A percentile compares a stretch with the other conserved stretches of the same genome.
These are phyloP conservation scores for Poa pratensis DNA, from an alignment of 176 grass and related monocot species.

Conservation along the genomic window DNA sequence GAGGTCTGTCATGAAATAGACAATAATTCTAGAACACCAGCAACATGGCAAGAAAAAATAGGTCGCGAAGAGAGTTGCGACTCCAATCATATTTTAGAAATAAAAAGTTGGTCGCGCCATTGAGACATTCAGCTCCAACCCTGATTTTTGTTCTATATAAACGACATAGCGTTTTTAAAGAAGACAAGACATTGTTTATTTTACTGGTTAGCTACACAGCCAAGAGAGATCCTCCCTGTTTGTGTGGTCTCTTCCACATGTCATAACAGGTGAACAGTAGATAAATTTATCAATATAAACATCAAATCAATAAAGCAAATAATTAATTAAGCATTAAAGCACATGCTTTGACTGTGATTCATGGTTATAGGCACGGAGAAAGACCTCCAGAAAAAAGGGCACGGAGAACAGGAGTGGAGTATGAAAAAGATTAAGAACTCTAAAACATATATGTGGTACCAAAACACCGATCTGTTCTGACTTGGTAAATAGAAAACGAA, in stretches of 20 bases:
- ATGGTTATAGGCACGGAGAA: background rate
- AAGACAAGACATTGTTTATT: background rate
- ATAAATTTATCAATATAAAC: background rate
- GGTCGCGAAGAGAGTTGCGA: background rate
- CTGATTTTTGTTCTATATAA: background rate
- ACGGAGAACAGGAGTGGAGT: background rate
- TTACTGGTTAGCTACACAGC: background rate
- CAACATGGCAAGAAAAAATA: background rate
- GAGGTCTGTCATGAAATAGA: background rate
- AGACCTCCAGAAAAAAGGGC: too few species aligned
- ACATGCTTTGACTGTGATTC: background rate
- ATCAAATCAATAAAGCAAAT: slow-evolving; percentile 1
- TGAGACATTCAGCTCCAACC: background rate
- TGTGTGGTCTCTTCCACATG: background rate
- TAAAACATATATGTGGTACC: background rate
- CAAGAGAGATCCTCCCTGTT: background rate
- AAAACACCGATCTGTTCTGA: background rate
- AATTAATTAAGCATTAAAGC: background rate
- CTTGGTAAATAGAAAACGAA: background rate
- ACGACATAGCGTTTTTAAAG: background rate
- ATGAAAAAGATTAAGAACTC: background rate
- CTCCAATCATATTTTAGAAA: background rate
- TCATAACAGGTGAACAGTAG: background rate
- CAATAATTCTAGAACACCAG: background rate
- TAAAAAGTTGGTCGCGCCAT: background rate